Evolutionary conservation across 129 eudicot species (phyloP), one percentile per base, ranked within the genome.

Genomic region (Escallonia herrerae): DNA sequence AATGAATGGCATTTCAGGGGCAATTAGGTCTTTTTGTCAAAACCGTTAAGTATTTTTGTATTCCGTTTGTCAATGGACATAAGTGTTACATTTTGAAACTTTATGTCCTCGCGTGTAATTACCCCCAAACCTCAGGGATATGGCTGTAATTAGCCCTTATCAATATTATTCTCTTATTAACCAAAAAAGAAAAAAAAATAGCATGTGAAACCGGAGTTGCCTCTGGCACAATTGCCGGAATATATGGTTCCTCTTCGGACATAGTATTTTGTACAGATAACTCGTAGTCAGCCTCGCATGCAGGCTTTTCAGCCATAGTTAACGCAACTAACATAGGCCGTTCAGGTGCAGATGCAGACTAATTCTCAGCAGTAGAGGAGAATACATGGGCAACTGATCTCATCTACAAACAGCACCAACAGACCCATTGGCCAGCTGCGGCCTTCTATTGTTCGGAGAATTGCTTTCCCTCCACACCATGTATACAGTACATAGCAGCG

Each of bases 381-480:
- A 45, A 7, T 13, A 9, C 15, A 43, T 22, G 7, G 9, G 44
- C 54, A 3, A 22, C 10, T 5, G 48, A 63, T 22, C 47, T 12
- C 12, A 45, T 11, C 9, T 6, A 40, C 43, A 63, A 15, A 47
- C 7, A 10, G 45, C 22, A 2, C 44, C 68, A 46, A 22, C 46
- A 8, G 11, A 11, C 45, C 39, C 44, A 50, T 22, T 8, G 46
- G 43, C 8, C 45, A 47, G 11, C 15, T 12, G 22, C 9, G 69
- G 69, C 5, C 46, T 64, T 64, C 56, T 50, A 49, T 37, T 64
- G 43, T 47, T 15, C 11, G 68, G 44, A 7, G 9, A 63, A 63
- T 33, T 47, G 22, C 12, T 8, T 2, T 42, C 13, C 68, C 2
- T 11, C 42, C 47, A 4, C 11, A 10, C 57, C 44, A 45, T n/a